These are phyloP conservation scores for Globisporangium orthogonon DNA, from an alignment of 352 stramenopile species.

Conservation along the genomic window DNA sequence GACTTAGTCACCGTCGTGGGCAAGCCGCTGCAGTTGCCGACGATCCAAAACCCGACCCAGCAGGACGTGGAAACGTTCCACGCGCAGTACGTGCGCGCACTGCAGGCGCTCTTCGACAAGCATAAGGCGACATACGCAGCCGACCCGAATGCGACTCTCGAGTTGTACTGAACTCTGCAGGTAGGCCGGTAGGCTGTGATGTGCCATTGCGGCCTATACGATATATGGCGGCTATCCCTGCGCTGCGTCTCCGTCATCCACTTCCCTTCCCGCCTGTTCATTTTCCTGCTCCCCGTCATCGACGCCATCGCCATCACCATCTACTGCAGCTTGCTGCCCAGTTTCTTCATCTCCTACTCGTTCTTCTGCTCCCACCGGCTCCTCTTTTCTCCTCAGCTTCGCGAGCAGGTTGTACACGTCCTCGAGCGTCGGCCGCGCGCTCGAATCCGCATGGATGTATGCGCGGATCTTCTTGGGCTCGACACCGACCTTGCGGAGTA, in stretches of 20 bases:
- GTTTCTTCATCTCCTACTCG: too few relatives aligned
- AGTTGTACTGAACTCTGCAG: slow-evolving; percentile 30
- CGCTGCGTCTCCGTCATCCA: too few relatives aligned
- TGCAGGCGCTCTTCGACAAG: slow-evolving; percentile 83
- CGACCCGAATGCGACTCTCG: slow-evolving; percentile 44
- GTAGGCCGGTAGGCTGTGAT: too few relatives aligned
- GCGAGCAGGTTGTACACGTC: slow-evolving; percentile 1
- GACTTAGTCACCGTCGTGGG: slow-evolving; percentile 89
- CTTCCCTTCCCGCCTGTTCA: too few relatives aligned
- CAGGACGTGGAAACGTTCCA: slow-evolving; percentile 89
- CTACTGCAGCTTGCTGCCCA: too few relatives aligned
- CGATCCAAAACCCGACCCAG: slow-evolving; percentile 81
- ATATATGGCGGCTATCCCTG: too few relatives aligned
- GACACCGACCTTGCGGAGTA: background rate
- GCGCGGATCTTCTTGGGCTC: background rate
- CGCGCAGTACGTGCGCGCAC: slow-evolving; percentile 70
- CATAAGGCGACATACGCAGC: slow-evolving; percentile 77
- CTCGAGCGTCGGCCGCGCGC: slow-evolving; percentile 1
- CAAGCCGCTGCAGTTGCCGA: slow-evolving; percentile 79
- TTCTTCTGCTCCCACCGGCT: background rate
- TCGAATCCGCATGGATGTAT: background rate
- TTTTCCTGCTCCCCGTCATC: too few relatives aligned
- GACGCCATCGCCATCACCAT: too few relatives aligned
- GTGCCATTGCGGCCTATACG: too few relatives aligned
- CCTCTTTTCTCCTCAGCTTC: background rate